These are phyloP conservation scores for Metrosideros polymorpha DNA, from an alignment of 441 rosid species.

Conservation along the genomic window DNA sequence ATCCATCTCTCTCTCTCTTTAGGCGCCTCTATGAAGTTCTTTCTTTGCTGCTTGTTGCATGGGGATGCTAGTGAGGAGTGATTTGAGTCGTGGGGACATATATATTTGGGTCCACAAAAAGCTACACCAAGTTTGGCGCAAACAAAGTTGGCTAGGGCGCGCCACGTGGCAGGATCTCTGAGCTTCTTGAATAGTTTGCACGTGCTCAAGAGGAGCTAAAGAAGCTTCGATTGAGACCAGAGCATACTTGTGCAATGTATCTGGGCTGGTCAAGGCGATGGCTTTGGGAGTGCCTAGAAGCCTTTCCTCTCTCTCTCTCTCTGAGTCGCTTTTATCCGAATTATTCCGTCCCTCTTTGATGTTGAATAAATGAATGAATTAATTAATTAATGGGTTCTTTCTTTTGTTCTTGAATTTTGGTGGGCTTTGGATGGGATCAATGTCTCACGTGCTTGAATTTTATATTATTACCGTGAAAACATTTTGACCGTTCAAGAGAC, in stretches of 20 bases:
- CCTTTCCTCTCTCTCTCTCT: background rate
- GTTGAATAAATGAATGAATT: background rate
- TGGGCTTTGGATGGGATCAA: background rate
- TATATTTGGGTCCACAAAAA: conserved; percentile 5
- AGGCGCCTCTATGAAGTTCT: background rate
- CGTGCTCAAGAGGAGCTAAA: conserved; percentile 9
- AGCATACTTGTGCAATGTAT: conserved; percentile 15
- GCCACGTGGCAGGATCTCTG: conserved; percentile 16
- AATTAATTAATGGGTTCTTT: background rate
- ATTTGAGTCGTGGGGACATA: conserved; percentile 7
- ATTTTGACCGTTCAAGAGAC: background rate
- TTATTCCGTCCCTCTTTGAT: background rate
- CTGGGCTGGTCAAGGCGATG: conserved; percentile 29
- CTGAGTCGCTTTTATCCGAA: too few relatives aligned
- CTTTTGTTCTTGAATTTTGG: background rate
- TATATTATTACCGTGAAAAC: background rate
- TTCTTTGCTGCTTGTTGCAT: background rate
- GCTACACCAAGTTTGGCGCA: background rate
- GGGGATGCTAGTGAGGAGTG: background rate
- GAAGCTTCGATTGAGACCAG: background rate
- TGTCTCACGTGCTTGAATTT: background rate
- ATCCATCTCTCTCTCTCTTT: background rate
- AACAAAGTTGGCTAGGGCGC: background rate
- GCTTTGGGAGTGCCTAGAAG: conserved; percentile 8
- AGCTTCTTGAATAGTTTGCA: background rate